phyloP scores from a whole-genome alignment of 2,329 filamentous ascomycete species.

The Aquanectria penicillioides region DNA sequence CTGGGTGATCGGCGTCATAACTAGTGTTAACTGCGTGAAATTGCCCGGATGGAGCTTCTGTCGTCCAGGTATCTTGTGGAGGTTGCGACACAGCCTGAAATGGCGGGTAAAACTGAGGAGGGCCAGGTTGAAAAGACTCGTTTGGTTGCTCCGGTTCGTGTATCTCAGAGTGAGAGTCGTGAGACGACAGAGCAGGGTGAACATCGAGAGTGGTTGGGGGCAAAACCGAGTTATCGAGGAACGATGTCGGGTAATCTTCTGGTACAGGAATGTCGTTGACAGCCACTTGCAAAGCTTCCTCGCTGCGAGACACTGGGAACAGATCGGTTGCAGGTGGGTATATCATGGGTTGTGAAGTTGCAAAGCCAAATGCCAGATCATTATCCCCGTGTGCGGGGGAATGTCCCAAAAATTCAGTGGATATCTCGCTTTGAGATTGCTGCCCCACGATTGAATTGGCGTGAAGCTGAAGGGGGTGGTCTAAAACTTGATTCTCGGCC shows the following conservation, averaged over 20 bases:
- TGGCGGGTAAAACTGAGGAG: slow-evolving; percentile 17
- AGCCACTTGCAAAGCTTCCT: slow-evolving; percentile 14
- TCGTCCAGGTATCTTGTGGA: slow-evolving; percentile 24
- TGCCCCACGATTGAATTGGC: slow-evolving; percentile 10
- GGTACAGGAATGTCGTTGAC: slow-evolving; percentile 10
- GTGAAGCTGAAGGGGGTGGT: slow-evolving; percentile 26
- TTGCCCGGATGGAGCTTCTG: slow-evolving; percentile 14
- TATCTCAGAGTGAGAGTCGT: slow-evolving; percentile 10
- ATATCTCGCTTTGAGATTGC: slow-evolving; percentile 6
- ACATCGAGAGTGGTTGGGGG: slow-evolving; percentile 13
- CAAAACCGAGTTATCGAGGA: slow-evolving; percentile 28
- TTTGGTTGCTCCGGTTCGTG: neutral
- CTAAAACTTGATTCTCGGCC: slow-evolving; percentile 11
- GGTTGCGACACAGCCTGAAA: slow-evolving; percentile 18
- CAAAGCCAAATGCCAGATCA: slow-evolving; percentile 30
- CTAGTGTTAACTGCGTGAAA: slow-evolving; percentile 19
- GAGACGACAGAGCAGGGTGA: slow-evolving; percentile 23
- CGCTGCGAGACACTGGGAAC: slow-evolving; percentile 21
- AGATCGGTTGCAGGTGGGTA: slow-evolving; percentile 27
- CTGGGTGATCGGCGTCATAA: slow-evolving; percentile 31
- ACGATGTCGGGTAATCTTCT: slow-evolving; percentile 36
- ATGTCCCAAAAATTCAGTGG: slow-evolving; percentile 24
- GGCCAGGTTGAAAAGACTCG: slow-evolving; percentile 20
- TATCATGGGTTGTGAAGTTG: slow-evolving; percentile 26
- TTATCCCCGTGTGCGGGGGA: slow-evolving; percentile 20